Evolutionary conservation across 176 grass and related monocot species (phyloP).

Genomic region (Carex cristatella): DNA sequence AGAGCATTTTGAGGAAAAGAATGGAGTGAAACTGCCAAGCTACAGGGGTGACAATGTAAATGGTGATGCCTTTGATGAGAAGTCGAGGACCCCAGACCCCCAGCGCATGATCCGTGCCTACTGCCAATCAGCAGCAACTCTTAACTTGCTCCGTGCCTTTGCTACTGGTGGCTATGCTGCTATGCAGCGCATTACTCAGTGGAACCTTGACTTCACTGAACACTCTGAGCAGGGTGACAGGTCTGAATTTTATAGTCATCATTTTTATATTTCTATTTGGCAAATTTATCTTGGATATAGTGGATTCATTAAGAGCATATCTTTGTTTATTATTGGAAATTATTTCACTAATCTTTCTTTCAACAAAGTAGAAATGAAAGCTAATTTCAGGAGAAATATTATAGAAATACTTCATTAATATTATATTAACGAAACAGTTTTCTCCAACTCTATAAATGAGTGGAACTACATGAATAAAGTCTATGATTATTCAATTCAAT

Average conservation of each 20-base stretch:
- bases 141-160: conserved; percentile 85
- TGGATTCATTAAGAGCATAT: neutral
- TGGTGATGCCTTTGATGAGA: conserved; percentile 63
- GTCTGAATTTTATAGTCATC: conserved; percentile 21
- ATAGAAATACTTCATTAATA: neutral
- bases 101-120: conserved; percentile 89
- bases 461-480: neutral
- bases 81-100: conserved; percentile 70
- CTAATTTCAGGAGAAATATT: neutral
- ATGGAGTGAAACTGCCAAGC: conserved; percentile 88
- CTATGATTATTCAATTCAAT: neutral
- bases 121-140: conserved; percentile 68
- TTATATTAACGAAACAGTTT: neutral
- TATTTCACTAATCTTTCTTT: neutral
- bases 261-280: neutral
- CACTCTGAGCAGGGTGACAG: conserved; percentile 88
- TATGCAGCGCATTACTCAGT: conserved; percentile 82
- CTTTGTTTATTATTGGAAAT: neutral
- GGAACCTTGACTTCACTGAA: conserved; percentile 96
- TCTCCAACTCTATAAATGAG: neutral
- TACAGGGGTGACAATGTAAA: conserved; percentile 97
- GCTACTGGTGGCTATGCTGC: conserved; percentile 90
- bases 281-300: neutral
- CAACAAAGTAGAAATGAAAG: neutral
- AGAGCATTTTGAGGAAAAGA: conserved; percentile 52